A percentile compares a stretch with the other conserved stretches of the same genome.
Conservation (phyloP, 441 rosid genomes). For the Erodium trifolium region DNA sequence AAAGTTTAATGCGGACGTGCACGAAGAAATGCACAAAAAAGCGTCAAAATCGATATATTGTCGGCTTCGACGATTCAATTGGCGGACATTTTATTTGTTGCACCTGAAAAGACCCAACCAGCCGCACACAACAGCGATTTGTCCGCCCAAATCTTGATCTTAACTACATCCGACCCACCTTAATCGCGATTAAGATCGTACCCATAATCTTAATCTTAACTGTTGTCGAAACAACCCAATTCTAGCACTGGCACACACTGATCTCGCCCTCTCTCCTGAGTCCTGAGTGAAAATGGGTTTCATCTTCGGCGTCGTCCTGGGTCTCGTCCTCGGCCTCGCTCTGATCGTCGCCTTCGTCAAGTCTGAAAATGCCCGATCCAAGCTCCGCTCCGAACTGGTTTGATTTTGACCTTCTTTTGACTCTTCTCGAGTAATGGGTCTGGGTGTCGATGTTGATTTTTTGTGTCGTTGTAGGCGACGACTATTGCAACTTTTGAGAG, state of each 20-base stretch:
- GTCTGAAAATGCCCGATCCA: constrained; percentile 75
- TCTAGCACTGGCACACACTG: not conserved
- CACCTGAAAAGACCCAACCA: not conserved
- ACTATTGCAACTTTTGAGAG: constrained; percentile 91
- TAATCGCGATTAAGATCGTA: not conserved
- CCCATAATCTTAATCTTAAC: not conserved
- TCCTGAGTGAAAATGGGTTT: constrained; percentile 43
- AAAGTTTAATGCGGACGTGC: too few species aligned
- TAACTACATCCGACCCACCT: not conserved
- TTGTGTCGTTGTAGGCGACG: constrained; percentile 40
- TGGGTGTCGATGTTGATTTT: not conserved
- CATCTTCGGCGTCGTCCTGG: constrained; percentile 59
- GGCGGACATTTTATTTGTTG: not conserved
- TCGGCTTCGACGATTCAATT: not conserved
- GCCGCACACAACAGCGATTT: not conserved
- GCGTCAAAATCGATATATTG: not conserved
- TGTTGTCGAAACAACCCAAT: not conserved
- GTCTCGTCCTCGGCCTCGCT: constrained; percentile 57
- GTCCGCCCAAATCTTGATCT: constrained; percentile 8
- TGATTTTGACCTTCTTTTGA: constrained; percentile 13
- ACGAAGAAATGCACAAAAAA: not conserved
- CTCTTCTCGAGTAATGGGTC: not conserved
- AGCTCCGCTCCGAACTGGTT: constrained; percentile 67
- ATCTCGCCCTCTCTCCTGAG: not conserved
- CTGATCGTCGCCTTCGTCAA: constrained; percentile 64